These are phyloP conservation scores for Atractiella rhizophila DNA, from an alignment of 768 basidiomycete species.

Conservation along the genomic window DNA sequence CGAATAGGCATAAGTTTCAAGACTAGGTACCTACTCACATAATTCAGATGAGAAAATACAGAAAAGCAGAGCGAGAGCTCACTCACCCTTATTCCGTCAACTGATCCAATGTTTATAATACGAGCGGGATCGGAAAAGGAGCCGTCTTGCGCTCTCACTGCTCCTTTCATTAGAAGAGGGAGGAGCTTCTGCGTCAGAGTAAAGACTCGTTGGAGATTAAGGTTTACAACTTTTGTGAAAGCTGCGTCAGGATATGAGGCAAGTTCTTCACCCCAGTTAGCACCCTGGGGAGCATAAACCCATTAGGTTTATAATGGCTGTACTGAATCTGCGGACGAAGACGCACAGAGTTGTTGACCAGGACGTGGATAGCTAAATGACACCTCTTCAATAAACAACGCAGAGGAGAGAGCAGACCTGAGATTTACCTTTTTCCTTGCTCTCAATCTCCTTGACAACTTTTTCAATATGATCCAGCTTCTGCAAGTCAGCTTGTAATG, in stretches of 20 bases:
- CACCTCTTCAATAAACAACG: background rate
- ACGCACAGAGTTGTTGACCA: constrained; percentile 25
- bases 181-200: constrained; percentile 37
- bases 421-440: constrained; percentile 28
- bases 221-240: constrained; percentile 35
- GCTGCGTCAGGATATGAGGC: constrained; percentile 28
- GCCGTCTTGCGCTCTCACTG: constrained; percentile 1
- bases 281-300: background rate
- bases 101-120: constrained; percentile 31
- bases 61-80: background rate
- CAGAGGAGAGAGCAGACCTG: background rate
- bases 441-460: constrained; percentile 30
- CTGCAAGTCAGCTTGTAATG: constrained; percentile 33
- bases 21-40: constrained; percentile 24
- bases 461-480: constrained; percentile 32
- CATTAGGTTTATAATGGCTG: constrained; percentile 61
- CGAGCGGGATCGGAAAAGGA: constrained; percentile 25
- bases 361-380: constrained; percentile 7
- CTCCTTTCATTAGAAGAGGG: constrained; percentile 28
- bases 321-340: constrained; percentile 56
- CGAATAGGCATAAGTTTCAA: constrained; percentile 42
- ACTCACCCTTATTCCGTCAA: constrained; percentile 10
- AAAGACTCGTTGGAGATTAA: constrained; percentile 38
- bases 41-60: no score
- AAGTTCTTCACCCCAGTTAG: constrained; percentile 21